These are phyloP conservation scores for Backusella psychrophila DNA, from an alignment of 192 early-diverging fungal species.

Conservation along the genomic window DNA sequence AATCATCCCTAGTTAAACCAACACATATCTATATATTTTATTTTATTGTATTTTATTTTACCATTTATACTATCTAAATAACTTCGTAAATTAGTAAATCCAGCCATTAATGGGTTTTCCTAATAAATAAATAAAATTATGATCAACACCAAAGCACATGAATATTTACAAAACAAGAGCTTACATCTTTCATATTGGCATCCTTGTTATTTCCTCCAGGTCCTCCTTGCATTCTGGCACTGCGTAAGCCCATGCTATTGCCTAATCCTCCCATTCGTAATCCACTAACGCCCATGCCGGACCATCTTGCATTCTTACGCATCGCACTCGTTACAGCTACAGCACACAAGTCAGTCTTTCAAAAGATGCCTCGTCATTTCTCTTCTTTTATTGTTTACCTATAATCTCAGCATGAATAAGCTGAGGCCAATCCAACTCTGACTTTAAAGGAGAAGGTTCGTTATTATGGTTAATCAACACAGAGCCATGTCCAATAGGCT, in stretches of 20 bases:
- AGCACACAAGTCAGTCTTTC: background rate
- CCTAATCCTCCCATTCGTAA: constrained; percentile 55
- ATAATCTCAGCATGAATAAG: constrained; percentile 75
- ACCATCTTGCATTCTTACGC: constrained; percentile 82
- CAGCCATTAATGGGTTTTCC: constrained; percentile 66
- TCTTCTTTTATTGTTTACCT: constrained; percentile 18
- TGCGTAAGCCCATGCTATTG: constrained; percentile 57
- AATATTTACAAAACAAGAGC: constrained; percentile 4
- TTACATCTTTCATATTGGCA: constrained; percentile 45
- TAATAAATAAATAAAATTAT: constrained; percentile 21
- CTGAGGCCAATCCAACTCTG: constrained; percentile 68
- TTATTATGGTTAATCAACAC: background rate
- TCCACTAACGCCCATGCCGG: constrained; percentile 56
- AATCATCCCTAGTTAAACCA: no score
- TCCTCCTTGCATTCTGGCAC: constrained; percentile 30
- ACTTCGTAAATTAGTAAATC: constrained; percentile 64
- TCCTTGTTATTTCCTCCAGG: constrained; percentile 31
- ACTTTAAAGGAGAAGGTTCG: constrained; percentile 16
- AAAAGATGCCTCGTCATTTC: no score
- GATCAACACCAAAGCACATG: background rate
- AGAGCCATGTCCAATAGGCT: background rate
- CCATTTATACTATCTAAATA: constrained; percentile 50
- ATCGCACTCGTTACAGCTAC: constrained; percentile 68
- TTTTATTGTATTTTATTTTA: constrained; percentile 21
- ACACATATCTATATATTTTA: no score